phyloP scores from a whole-genome alignment of 345 rosid species.

The Populus tremula region DNA sequence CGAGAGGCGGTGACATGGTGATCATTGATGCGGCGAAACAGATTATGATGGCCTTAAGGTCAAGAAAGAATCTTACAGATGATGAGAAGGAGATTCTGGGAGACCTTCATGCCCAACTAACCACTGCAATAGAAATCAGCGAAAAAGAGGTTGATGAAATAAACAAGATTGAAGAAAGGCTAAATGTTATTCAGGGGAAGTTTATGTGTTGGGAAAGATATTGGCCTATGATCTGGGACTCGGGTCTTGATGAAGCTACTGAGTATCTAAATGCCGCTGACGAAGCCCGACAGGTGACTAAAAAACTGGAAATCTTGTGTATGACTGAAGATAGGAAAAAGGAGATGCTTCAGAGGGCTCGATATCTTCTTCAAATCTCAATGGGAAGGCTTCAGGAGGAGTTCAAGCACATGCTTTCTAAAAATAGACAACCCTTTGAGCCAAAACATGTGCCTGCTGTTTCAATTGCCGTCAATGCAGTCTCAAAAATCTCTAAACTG shows the following conservation, averaged over 20 bases:
- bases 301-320: constrained; percentile 44
- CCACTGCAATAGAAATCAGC: constrained; percentile 35
- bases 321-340: constrained; percentile 28
- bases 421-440: constrained; percentile 63
- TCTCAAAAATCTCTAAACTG: constrained; percentile 54
- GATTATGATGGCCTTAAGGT: constrained; percentile 51
- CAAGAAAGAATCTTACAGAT: constrained; percentile 50
- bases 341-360: constrained; percentile 51
- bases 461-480: constrained; percentile 60
- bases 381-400: constrained; percentile 88
- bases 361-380: constrained; percentile 72
- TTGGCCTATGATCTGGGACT: constrained; percentile 79
- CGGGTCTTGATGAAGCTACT: constrained; percentile 46
- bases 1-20: constrained; percentile 17
- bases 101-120: constrained; percentile 55
- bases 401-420: constrained; percentile 65
- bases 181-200: constrained; percentile 56
- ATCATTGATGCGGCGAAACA: constrained; percentile 67
- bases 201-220: constrained; percentile 61
- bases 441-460: constrained; percentile 62
- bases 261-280: constrained; percentile 57
- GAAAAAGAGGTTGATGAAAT: constrained; percentile 31
- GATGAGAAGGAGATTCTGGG: constrained; percentile 56
- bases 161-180: constrained; percentile 43
- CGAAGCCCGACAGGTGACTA: constrained; percentile 52